Conservation (phyloP, 371 early-diverging fungal species). For the Circinella umbellata region DNA sequence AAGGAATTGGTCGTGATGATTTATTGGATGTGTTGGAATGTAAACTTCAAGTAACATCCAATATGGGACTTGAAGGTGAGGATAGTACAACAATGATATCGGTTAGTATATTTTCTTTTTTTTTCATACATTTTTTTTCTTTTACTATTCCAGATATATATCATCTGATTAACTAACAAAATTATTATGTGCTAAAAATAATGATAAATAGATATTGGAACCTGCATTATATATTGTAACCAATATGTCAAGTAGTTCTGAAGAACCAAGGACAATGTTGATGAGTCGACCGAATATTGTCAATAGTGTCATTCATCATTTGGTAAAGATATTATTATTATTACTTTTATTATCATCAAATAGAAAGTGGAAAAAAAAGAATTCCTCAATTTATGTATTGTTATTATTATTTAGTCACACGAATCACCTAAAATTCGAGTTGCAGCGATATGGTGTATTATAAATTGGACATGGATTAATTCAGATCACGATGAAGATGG, state of each 20-base stretch:
- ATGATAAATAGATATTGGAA: constrained; percentile 34
- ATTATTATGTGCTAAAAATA: too few species aligned
- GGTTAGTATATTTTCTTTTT: constrained; percentile 14
- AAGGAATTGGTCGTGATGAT: constrained; percentile 68
- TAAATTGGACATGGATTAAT: constrained; percentile 79
- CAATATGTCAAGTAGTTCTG: constrained; percentile 78
- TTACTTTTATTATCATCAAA: background rate
- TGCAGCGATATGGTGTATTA: constrained; percentile 80
- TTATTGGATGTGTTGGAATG: constrained; percentile 71
- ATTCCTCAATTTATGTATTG: background rate
- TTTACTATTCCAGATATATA: too few species aligned
- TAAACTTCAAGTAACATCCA: constrained; percentile 56
- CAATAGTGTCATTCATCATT: constrained; percentile 54
- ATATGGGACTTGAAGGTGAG: constrained; percentile 42
- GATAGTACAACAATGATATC: constrained; percentile 24
- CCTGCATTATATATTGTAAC: constrained; percentile 68
- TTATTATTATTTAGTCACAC: constrained; percentile 53
- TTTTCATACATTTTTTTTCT: too few species aligned
- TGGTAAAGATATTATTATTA: constrained; percentile 46
- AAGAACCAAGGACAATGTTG: constrained; percentile 68
- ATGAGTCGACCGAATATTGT: constrained; percentile 65
- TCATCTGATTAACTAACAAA: too few species aligned
- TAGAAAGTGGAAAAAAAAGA: background rate
- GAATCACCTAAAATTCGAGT: constrained; percentile 68
- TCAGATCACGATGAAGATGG: constrained; percentile 63